Conservation (phyloP, 192 early-diverging fungal species). For the Backusella tuberculispora region DNA sequence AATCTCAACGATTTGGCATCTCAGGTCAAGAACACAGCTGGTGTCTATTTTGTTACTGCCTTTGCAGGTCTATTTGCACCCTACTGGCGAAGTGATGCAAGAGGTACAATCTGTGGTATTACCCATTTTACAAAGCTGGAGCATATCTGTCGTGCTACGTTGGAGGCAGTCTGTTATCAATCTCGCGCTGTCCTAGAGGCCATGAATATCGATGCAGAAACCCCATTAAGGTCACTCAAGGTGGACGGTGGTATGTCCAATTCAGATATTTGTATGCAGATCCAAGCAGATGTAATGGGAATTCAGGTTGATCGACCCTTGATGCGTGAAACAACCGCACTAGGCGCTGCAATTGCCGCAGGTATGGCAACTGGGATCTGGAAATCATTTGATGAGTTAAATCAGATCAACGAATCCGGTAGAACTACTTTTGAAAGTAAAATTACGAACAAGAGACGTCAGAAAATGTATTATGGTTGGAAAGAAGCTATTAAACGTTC, state of each 20-base stretch:
- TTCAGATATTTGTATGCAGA: slow-evolving; percentile 90
- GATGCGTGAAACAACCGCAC: slow-evolving; percentile 92
- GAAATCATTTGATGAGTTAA: slow-evolving; percentile 54
- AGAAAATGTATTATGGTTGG: slow-evolving; percentile 65
- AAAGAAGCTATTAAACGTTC: slow-evolving; percentile 74
- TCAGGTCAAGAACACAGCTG: slow-evolving; percentile 72
- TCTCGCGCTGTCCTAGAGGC: slow-evolving; percentile 84
- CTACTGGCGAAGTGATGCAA: slow-evolving; percentile 91
- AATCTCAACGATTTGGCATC: slow-evolving; percentile 78
- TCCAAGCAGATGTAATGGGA: slow-evolving; percentile 85
- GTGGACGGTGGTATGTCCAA: slow-evolving; percentile 94
- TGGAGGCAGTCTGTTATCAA: slow-evolving; percentile 92
- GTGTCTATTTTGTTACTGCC: slow-evolving; percentile 94
- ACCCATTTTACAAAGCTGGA: slow-evolving; percentile 86
- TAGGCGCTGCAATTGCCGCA: slow-evolving; percentile 91
- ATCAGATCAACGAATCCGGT: slow-evolving; percentile 52
- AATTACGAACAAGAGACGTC: slow-evolving; percentile 56
- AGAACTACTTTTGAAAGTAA: slow-evolving; percentile 46
- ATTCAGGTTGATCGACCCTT: slow-evolving; percentile 80
- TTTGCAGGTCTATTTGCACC: slow-evolving; percentile 94
- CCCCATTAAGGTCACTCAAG: slow-evolving; percentile 69
- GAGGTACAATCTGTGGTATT: slow-evolving; percentile 84
- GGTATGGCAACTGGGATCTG: slow-evolving; percentile 76
- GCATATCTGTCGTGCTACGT: slow-evolving; percentile 85
- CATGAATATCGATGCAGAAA: slow-evolving; percentile 81